Evolutionary conservation across 768 basidiomycete genomes (phyloP).

Genomic region (Collybiopsis luxurians): DNA sequence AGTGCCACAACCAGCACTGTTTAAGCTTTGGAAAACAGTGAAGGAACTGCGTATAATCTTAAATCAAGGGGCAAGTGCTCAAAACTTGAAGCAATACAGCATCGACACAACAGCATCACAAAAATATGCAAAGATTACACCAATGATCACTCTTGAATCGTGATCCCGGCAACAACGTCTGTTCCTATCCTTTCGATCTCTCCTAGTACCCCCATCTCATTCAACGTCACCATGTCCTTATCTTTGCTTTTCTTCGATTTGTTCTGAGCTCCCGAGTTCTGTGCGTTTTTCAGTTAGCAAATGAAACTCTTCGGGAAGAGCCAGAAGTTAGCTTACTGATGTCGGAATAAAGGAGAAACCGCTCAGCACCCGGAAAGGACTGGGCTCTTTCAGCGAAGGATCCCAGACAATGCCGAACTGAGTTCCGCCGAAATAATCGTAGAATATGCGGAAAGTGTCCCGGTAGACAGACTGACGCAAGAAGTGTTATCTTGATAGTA

Average conservation of each 20-base stretch:
- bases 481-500: background rate
- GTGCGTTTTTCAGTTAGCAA: background rate
- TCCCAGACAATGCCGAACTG: conserved; percentile 87
- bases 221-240: conserved; percentile 45
- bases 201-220: conserved; percentile 46
- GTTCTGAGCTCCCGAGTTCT: background rate
- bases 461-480: conserved; percentile 60
- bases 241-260: conserved; percentile 16
- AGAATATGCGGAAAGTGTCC: conserved; percentile 81
- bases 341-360: conserved; percentile 55
- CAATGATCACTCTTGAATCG: background rate
- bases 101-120: too few species aligned
- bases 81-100: too few species aligned
- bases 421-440: conserved; percentile 77
- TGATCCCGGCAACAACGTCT: conserved; percentile 42
- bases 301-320: background rate
- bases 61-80: too few species aligned
- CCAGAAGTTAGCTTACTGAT: background rate
- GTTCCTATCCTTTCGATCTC: conserved; percentile 60
- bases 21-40: too few species aligned
- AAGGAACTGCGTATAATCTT: too few species aligned
- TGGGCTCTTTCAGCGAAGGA: conserved; percentile 55
- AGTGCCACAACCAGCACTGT: too few species aligned
- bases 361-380: conserved; percentile 78
- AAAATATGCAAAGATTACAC: background rate